Base-by-base conservation (phyloP, 768 basidiomycete genomes). In the Suillus plorans region DNA sequence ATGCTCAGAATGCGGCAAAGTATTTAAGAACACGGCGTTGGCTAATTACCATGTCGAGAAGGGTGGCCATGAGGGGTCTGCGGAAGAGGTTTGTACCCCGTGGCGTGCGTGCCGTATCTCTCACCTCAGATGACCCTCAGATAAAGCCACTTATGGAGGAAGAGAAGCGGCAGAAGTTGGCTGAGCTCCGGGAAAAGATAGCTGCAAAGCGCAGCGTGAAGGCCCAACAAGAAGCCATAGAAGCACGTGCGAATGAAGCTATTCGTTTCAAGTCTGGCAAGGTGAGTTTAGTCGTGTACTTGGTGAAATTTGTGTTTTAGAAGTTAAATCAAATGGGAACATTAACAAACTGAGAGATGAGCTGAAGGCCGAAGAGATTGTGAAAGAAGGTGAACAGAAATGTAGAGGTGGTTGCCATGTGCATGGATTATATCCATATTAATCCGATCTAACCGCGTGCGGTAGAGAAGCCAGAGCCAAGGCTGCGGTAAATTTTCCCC, bases 141-240 rank as follows among this genome's bases (percentile, higher is more conserved):
- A 87, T 98, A 76, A 95, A 94, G 73, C 95, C 97, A 0, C 76
- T 99, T 60, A 98, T 96, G 0, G 95, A 98, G 77, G 95, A 96
- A 71, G 95, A 99, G 77, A 97, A 89, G 82, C 85, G 86, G 64
- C 80, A 87, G 68, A 93, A 89, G 71, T 82, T 98, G 0, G 86
- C 78, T 0, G 97, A 97, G 68, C 78, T 99, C 64, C 83, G 87
- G 28, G 79, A 83, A 62, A 94, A 89, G 78, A 88, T 98, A 86
- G 82, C 85, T 0, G 88, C 83, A 64, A 99, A 98, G 76, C 87
- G 92, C 1, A 82, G 89, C 1, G 77, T 72, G 59, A 94, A 94
- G 76, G 85, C 88, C 2, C 82, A 84, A 58, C 83, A 89, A 67
- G 94, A 97, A 5, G 86, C 84, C 0, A 85, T 89, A 68, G 94